Evolutionary conservation across 441 rosid species (phyloP).

Genomic region (Populus trichocarpa): DNA sequence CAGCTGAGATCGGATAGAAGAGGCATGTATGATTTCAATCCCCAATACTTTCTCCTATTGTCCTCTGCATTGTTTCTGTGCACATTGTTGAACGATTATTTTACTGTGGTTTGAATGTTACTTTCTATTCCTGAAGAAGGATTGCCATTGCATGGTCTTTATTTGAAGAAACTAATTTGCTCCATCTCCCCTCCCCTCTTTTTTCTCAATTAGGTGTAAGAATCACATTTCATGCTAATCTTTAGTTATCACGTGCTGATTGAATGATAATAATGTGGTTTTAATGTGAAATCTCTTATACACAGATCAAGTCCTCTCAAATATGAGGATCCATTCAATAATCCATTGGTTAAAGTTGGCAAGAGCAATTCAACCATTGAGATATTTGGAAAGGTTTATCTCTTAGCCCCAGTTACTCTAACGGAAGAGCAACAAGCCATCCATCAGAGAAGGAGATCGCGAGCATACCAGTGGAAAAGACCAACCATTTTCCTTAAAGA

Average conservation of each 20-base stretch:
- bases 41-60: conserved; percentile 6
- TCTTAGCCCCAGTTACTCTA: conserved; percentile 79
- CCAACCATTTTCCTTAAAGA: conserved; percentile 88
- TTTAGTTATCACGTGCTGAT: background rate
- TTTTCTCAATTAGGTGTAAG: background rate
- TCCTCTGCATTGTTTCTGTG: background rate
- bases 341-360: conserved; percentile 77
- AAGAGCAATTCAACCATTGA: conserved; percentile 77
- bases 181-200: background rate
- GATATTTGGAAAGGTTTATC: conserved; percentile 90
- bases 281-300: conserved; percentile 9
- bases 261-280: background rate
- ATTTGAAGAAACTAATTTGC: background rate
- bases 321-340: conserved; percentile 92
- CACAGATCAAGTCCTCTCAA: conserved; percentile 72
- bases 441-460: conserved; percentile 89
- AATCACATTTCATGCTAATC: background rate
- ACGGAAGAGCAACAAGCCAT: conserved; percentile 67
- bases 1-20: conserved; percentile 96
- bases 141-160: background rate
- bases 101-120: background rate
- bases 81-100: background rate
- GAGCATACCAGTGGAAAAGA: conserved; percentile 96
- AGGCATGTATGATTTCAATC: conserved; percentile 88
- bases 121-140: background rate